Conservation (phyloP, 805 yeast species). For the Wickerhamiella parazyma region DNA sequence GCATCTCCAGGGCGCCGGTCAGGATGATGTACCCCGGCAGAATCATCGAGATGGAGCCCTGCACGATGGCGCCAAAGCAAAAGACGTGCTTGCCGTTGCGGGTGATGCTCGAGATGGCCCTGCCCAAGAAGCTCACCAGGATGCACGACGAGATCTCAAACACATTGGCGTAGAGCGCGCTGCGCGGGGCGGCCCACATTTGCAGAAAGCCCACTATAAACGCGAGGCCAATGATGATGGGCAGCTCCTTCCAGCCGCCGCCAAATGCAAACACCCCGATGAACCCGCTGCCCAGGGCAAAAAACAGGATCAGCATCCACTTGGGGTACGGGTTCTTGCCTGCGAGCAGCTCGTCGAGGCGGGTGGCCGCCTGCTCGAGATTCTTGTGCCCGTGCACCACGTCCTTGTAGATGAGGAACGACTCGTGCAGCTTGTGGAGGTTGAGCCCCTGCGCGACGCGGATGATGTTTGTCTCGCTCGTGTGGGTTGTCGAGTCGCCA, state of each 20-base stretch:
- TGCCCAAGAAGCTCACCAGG: slow-evolving; percentile 73
- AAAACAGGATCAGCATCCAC: slow-evolving; percentile 65
- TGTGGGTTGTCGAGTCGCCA: slow-evolving; percentile 87
- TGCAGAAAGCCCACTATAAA: slow-evolving; percentile 72
- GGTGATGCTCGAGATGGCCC: slow-evolving; percentile 77
- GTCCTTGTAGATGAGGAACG: slow-evolving; percentile 71
- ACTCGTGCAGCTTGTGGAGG: slow-evolving; percentile 62
- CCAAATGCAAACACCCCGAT: slow-evolving; percentile 83
- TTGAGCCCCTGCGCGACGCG: slow-evolving; percentile 80
- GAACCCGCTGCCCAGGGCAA: slow-evolving; percentile 65
- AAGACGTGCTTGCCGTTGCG: slow-evolving; percentile 36
- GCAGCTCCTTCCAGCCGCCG: slow-evolving; percentile 82
- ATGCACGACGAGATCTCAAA: slow-evolving; percentile 86
- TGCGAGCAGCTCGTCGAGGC: slow-evolving; percentile 54
- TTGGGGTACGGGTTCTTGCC: slow-evolving; percentile 51
- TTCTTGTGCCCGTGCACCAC: slow-evolving; percentile 83
- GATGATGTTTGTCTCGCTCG: slow-evolving; percentile 83
- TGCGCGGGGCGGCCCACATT: slow-evolving; percentile 64
- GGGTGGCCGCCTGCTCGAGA: slow-evolving; percentile 69
- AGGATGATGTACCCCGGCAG: slow-evolving; percentile 88
- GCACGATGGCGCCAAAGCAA: slow-evolving; percentile 81
- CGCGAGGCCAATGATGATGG: slow-evolving; percentile 70
- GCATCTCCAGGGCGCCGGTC: slow-evolving; percentile 84
- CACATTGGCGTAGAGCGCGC: slow-evolving; percentile 72
- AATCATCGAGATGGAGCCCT: slow-evolving; percentile 80